Base-by-base conservation (phyloP, 2,329 filamentous ascomycete species). In the Macrophomina pseudophaseolina region DNA sequence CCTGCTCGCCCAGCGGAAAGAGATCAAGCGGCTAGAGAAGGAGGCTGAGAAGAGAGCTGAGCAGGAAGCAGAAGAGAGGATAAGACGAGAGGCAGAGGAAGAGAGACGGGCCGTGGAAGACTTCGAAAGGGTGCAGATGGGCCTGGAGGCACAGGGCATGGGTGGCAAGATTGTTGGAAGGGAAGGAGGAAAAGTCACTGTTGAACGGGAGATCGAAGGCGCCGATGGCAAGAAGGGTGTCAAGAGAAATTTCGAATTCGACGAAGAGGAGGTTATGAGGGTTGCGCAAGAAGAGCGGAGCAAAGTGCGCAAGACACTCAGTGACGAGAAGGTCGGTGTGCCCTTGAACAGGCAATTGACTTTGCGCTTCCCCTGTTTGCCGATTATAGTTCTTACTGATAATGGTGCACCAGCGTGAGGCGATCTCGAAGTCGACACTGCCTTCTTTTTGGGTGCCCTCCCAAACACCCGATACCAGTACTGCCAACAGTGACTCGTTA, bases 381-480 rank as follows among this genome's bases (percentile, higher is more conserved):
- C 65, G 23, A 23, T 28, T 40, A 35, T 30, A 23, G 23, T 23
- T 23, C 23, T 23, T 23, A 38, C 58, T 62, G 58, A 62, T 32
- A 23, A 3, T 23, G 5, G 14, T 12, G 9, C 16, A 33, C 48
- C 33, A 58, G 46, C 60, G 60, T 30, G 48, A 64, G 5, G 58
- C 49, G 18, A 64, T 54, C 28, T 52, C 46, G 6, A 64, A 53
- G 60, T 52, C 48, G 1, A 85, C 86, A 16, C 81, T 97, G 0
- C 92, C 93, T 0, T 96, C 93, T 0, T 98, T 98, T 80, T 98
- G 94, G 95, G 90, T 94, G 1, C 94, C 93, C 0, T 92, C 91
- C 0, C 86, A 94, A 66, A 96, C 91, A 0, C 93, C 93, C 0
- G 83, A 84, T 0, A 67, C 74, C 18, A 75, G 78, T 65, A 84